These are phyloP conservation scores for Deinandra increscens DNA, from an alignment of 129 eudicot genomes.

Conservation along the genomic window DNA sequence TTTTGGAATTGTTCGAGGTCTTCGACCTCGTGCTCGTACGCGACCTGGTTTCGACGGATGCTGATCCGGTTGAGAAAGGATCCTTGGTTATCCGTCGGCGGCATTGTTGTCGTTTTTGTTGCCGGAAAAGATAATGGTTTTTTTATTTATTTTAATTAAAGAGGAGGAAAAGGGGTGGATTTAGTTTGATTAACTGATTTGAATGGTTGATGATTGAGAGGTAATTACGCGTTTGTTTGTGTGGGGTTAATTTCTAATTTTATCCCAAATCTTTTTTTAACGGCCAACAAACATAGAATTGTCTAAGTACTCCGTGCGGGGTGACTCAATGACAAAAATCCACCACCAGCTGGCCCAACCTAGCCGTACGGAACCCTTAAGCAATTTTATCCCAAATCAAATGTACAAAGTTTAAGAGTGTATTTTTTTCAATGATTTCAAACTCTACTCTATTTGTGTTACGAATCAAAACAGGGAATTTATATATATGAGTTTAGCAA, in stretches of 20 bases:
- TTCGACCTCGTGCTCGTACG: conserved; percentile 59
- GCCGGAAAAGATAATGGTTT: background rate
- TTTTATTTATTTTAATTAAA: background rate
- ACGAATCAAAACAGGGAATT: too few relatives aligned
- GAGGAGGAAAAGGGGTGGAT: conserved; percentile 12
- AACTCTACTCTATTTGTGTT: too few relatives aligned
- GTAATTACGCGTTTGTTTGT: conserved; percentile 10
- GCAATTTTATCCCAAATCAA: background rate
- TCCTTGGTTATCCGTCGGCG: conserved; percentile 59
- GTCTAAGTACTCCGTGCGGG: too few relatives aligned
- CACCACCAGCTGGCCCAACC: too few relatives aligned
- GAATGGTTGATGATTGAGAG: conserved; percentile 12
- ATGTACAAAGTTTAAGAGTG: background rate
- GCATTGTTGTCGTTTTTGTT: conserved; percentile 42
- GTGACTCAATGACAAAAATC: too few relatives aligned
- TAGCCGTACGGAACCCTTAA: too few relatives aligned
- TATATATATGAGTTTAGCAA: too few relatives aligned
- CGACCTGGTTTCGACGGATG: conserved; percentile 84
- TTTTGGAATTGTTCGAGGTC: conserved; percentile 74
- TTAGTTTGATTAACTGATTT: conserved; percentile 1
- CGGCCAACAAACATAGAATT: too few relatives aligned
- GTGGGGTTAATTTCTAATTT: conserved; percentile 1
- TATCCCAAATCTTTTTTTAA: too few relatives aligned
- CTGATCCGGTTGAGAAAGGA: conserved; percentile 88
- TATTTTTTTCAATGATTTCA: too few relatives aligned